phyloP scores from a whole-genome alignment of 257 asterid genomes.

The Solanum habrochaites region DNA sequence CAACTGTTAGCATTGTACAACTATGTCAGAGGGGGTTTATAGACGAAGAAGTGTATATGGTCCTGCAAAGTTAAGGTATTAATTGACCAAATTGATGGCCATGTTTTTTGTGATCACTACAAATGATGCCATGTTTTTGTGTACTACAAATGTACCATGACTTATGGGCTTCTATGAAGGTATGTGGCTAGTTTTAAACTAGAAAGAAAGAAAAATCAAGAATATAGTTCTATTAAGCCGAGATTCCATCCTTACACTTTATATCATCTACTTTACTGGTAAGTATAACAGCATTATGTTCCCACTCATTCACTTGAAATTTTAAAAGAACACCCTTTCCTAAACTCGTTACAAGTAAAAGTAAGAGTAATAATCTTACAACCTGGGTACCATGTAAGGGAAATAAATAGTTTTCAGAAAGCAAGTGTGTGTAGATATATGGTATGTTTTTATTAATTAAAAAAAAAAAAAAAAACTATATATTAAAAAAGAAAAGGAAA shows the following conservation, averaged over 20 bases:
- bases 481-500: not conserved
- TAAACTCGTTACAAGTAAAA: not conserved
- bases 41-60: not conserved
- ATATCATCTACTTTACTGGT: not conserved
- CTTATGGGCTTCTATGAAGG: not conserved
- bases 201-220: not conserved
- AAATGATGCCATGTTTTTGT: not conserved
- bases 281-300: not conserved
- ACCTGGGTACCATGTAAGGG: not conserved
- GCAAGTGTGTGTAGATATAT: not conserved
- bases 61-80: not conserved
- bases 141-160: too few relatives aligned
- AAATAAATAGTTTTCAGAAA: not conserved
- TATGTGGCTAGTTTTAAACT: not conserved
- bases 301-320: not conserved
- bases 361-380: not conserved
- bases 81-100: not conserved
- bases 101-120: not conserved
- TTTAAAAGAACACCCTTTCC: not conserved
- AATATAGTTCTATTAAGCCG: not conserved
- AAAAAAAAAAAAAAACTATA: too few relatives aligned
- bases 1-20: not conserved
- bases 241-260: not conserved
- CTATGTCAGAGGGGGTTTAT: not conserved
- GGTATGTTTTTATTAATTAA: not conserved